Evolutionary conservation across 768 basidiomycete genomes (phyloP), one percentile per base, ranked within the genome.

Genomic region (Termitomyces sp.): DNA sequence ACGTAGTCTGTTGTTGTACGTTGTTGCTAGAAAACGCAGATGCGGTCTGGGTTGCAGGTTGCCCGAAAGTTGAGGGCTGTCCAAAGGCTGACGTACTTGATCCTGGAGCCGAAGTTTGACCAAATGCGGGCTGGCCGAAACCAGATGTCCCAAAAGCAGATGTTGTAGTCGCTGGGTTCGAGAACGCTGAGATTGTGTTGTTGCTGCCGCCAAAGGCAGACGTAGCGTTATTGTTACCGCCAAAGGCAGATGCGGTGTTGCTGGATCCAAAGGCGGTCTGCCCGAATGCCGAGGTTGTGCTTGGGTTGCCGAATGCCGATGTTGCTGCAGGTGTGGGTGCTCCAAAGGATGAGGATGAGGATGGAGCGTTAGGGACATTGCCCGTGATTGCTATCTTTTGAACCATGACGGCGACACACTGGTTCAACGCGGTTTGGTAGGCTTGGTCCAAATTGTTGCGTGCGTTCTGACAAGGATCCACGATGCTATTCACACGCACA

Each of bases 341-440:
- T 7, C 68, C 72, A 56, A 71, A 74, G 25, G 68, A 66, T 3
- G 70, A 47, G 58, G 44, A 66, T 61, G 53, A 66, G 28, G 70
- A 28, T 27, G 46, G 55, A 23, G 64, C 60, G 27, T 61, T 65
- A 30, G 64, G 56, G 11, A 56, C 5, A 57, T 60, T 53, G 8
- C 37, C 25, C 58, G 63, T 48, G 55, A 57, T 27, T 54, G 64
- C 61, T 59, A 65, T 42, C 48, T 64, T 49, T 64, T 63, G 50
- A 60, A 19, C 57, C 16, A 68, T 53, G 16, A 59, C 40, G 16
- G 64, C 44, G n/a, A 61, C 47, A 27, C 76, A 79, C 56, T 76
- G 72, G 59, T 77, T 77, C 10, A 69, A 54, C 1, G 86, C 84
- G 62, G 81, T 77, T 14, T 84, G 77, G 54, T 77, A 82, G 0